Evolutionary conservation across 768 basidiomycete species (phyloP), one percentile per base, ranked within the genome.

Genomic region (Clitopilus hobsonii): DNA sequence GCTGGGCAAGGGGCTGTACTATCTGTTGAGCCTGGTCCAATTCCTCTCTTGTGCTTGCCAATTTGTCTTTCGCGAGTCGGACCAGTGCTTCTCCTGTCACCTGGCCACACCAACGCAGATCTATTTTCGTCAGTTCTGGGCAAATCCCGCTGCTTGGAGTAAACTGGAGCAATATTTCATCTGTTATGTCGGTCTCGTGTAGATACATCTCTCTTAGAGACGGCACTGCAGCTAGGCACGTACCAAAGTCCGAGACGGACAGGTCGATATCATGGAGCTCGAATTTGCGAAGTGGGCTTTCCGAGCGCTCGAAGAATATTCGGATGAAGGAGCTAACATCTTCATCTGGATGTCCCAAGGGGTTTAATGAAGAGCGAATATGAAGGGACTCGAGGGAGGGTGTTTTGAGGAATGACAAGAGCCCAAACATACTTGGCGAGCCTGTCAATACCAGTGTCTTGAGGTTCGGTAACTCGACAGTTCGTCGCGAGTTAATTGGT

Each of bases 81-180:
- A 80, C 82, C 32, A 86, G 67, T 20, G 78, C 77, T 1, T 62
- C 65, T 18, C 83, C 82, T 25, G 73, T 74, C 5, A 86, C 63
- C 54, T 82, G 75, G 10, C 76, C 73, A 60, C 84, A 86, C 83
- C 82, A 85, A 24, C 82, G 75, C 49, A 86, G 65, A 62, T 85
- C 82, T 51, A 87, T 63, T 48, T 69, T 68, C 38, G 64, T 62
- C 38, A 85, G 75, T 52, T 61, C 65, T 23, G 78, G 83, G 56
- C 82, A 85, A 13, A 74, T 60, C 11, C 73, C 75, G 5, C 53
- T 60, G 13, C 71, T 69, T 2, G 75, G 76, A 38, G 67, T 60
- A 38, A 84, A 61, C 26, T 66, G 58, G 26, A 62, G 56, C 8
- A 85, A 55, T 20, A 75, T 71, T 16, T 67, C 63, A 61, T 83